Evolutionary conservation across 805 yeast species (phyloP), one percentile per base, ranked within the genome.

Genomic region (Brettanomyces sp.): DNA sequence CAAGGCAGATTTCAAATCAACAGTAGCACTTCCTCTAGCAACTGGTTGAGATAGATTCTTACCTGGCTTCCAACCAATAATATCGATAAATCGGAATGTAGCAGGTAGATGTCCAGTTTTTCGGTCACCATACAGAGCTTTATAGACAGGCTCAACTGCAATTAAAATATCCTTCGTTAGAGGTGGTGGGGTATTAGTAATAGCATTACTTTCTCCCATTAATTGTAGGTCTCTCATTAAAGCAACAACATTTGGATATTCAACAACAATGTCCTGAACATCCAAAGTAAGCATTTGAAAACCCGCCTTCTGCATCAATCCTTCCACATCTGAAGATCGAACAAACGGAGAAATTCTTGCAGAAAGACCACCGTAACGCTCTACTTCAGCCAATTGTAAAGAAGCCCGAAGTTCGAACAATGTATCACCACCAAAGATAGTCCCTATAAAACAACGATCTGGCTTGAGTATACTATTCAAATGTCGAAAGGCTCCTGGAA

Each of bases 1-100:
- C 43, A 80, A 62, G 9, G 78, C 78, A 48, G 85, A 90, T 59
- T 82, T 82, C 56, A 86, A 65, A 50, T 70, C 79, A 37, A 85
- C 72, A 56, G 80, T 77, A 1, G 82, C 93, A 21, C 83, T 57
- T 1, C 95, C 95, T 51, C 95, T 69, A 43, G 73, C 73, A 48
- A 85, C 70, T 1, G 95, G 91, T 57, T 80, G 68, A 3, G 90
- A 88, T 58, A 85, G 87, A 43, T 64, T 58, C 5, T 76, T 76
- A 45, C 85, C 74, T 52, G 81, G 79, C 60, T 85, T 87, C 95
- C 95, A 87, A 3, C 95, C 95, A 58, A 87, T 84, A 88, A 86
- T 82, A 59, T 82, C 83, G 24, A 86, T 77, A 45, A 87, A 76
- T 49, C 87, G 68, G 64, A 77, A 87, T 0, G 95, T 86, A 8